Evolutionary conservation across 768 basidiomycete species (phyloP), one percentile per base, ranked within the genome.

Genomic region (Russula olivacea): DNA sequence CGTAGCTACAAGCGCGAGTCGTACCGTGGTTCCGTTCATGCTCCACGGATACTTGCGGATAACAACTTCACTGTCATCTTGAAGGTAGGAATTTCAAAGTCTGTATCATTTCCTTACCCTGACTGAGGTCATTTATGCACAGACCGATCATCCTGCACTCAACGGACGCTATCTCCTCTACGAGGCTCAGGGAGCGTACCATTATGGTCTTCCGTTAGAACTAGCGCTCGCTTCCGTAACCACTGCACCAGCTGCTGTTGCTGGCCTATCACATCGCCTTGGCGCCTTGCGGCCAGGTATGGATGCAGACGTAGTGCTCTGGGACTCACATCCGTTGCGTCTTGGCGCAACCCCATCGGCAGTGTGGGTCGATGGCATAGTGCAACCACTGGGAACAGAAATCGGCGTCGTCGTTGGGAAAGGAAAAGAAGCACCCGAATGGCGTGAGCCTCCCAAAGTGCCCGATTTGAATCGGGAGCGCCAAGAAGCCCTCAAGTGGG

Each of bases 111-210:
- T 7, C n/a, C 15, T 8, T 19, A 21, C 10, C 19, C n/a, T 34
- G 36, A 43, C 43, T 41, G 9, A 34, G 41, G 49, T 43, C 7
- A 45, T 15, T 38, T 25, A 36, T 50, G 43, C 21, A 14, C 53
- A 89, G 87, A 86, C 85, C 55, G 85, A 88, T 67, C 87, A 88
- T 67, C 82, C 86, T 1, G 78, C 74, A 2, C 68, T 85, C 52
- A 82, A 92, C 61, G 87, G 87, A 6, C 83, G 92, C 4, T 86
- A 87, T 73, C 79, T 96, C 11, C 70, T 92, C 23, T 89, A 85
- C 67, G 92, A 95, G 72, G 91, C 92, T 4, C 89, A 91, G 68
- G 89, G 90, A 73, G 89, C 88, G 0, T 83, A 88, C 70, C 88
- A 86, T 71, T 91, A 88, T 68, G 91, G 91, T 63, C 78, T 95